Evolutionary conservation across 805 yeast species (phyloP).

Genomic region (Millerozyma acaciae): DNA sequence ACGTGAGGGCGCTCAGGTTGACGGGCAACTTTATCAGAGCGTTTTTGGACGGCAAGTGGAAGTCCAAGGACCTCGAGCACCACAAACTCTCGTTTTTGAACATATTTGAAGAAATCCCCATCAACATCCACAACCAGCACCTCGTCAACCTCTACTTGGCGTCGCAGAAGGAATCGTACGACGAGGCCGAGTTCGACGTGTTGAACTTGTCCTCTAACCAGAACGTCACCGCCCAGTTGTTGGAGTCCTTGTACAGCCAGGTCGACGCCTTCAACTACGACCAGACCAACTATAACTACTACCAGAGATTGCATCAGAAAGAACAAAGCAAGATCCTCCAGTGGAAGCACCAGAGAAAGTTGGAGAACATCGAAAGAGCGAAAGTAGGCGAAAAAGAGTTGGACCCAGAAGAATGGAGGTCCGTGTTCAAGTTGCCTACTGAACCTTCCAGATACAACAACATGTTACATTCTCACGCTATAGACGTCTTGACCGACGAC

Average conservation of each 20-base stretch:
- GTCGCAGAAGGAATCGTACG: slow-evolving; percentile 15
- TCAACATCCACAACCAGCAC: slow-evolving; percentile 63
- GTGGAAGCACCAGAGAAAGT: slow-evolving; percentile 69
- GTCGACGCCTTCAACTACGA: slow-evolving; percentile 75
- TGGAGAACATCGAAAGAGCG: slow-evolving; percentile 59
- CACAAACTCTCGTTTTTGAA: slow-evolving; percentile 60
- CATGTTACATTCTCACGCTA: slow-evolving; percentile 62
- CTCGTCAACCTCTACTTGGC: slow-evolving; percentile 56
- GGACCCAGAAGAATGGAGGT: slow-evolving; percentile 63
- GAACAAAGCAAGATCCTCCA: slow-evolving; percentile 66
- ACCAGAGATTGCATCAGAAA: slow-evolving; percentile 70
- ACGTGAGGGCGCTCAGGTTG: slow-evolving; percentile 66
- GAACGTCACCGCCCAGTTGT: slow-evolving; percentile 43
- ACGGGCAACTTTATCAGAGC: slow-evolving; percentile 57
- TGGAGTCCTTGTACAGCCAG: slow-evolving; percentile 63
- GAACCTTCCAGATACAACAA: slow-evolving; percentile 76
- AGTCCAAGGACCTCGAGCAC: slow-evolving; percentile 57
- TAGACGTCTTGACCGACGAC: slow-evolving; percentile 66
- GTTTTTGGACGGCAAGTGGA: slow-evolving; percentile 57
- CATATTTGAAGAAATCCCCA: slow-evolving; percentile 68
- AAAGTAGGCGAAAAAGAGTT: slow-evolving; percentile 53
- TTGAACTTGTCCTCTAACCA: slow-evolving; percentile 42
- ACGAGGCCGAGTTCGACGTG: slow-evolving; percentile 29
- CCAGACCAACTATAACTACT: slow-evolving; percentile 75
- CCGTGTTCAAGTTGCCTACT: slow-evolving; percentile 60